A percentile compares a stretch with the other conserved stretches of the same genome.
Conservation (phyloP, 2,329 filamentous ascomycete species). For the Bipolaris bicolor region DNA sequence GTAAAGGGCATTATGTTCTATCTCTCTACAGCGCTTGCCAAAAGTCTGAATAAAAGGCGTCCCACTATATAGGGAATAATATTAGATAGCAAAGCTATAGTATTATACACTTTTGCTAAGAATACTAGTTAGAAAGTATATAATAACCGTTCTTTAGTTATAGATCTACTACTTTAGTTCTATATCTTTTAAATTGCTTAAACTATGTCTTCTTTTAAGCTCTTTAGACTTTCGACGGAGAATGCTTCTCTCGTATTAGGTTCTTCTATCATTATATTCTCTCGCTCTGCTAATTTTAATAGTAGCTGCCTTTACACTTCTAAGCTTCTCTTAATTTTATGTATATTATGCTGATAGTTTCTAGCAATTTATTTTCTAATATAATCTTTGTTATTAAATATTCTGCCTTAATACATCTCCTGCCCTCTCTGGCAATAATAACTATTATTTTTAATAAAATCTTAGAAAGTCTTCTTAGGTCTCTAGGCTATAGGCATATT, state of each 20-base stretch:
- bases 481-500: slow-evolving; percentile 8
- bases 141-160: slow-evolving; percentile 4
- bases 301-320: slow-evolving; percentile 18
- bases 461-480: slow-evolving; percentile 9
- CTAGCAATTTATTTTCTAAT: slow-evolving; percentile 2
- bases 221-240: slow-evolving; percentile 4
- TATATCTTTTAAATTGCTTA: slow-evolving; percentile 9
- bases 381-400: slow-evolving; percentile 14
- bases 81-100: slow-evolving; percentile 8
- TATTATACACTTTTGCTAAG: slow-evolving; percentile 10
- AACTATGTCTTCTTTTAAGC: slow-evolving; percentile 9
- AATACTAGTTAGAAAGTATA: slow-evolving; percentile 5
- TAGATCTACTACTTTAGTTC: slow-evolving; percentile 3
- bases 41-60: no score
- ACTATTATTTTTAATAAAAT: slow-evolving; percentile 13
- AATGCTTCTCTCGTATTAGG: neutral
- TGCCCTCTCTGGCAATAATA: slow-evolving; percentile 12
- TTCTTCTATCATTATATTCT: slow-evolving; percentile 15
- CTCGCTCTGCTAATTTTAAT: slow-evolving; percentile 20
- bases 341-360: slow-evolving; percentile 12
- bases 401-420: slow-evolving; percentile 12
- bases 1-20: no score
- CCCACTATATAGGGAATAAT: no score
- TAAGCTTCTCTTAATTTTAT: slow-evolving; percentile 15
- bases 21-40: no score